These are phyloP conservation scores for Ogataea philodendri DNA, from an alignment of 805 yeast genomes.

Conservation along the genomic window DNA sequence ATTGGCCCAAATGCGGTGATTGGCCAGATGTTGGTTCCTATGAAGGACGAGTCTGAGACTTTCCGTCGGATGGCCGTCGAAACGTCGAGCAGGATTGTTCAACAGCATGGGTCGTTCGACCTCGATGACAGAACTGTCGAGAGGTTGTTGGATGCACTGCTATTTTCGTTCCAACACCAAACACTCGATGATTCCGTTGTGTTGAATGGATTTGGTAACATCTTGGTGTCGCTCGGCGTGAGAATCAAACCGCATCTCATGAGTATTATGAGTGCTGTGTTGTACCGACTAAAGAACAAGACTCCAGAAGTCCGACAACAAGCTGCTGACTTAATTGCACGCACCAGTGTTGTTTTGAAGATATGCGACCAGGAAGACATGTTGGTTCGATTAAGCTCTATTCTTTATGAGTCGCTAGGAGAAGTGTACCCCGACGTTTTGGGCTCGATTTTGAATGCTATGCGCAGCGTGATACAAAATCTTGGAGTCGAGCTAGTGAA, in stretches of 20 bases:
- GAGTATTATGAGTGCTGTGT: constrained; percentile 65
- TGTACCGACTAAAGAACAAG: constrained; percentile 72
- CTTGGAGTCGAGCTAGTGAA: constrained; percentile 60
- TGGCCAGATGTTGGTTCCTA: constrained; percentile 50
- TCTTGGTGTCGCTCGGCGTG: constrained; percentile 57
- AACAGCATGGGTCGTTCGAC: constrained; percentile 52
- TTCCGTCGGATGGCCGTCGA: constrained; percentile 77
- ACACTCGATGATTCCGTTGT: constrained; percentile 50
- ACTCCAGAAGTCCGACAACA: constrained; percentile 73
- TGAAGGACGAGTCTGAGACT: constrained; percentile 83
- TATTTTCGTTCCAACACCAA: constrained; percentile 82
- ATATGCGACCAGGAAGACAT: constrained; percentile 62
- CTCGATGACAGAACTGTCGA: constrained; percentile 59
- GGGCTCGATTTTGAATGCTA: constrained; percentile 77
- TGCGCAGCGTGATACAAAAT: constrained; percentile 58
- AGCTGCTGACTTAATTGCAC: constrained; percentile 73
- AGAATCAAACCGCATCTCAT: constrained; percentile 71
- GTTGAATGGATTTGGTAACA: constrained; percentile 61
- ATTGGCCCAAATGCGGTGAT: constrained; percentile 64
- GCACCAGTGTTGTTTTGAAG: constrained; percentile 64
- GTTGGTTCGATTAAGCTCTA: constrained; percentile 65
- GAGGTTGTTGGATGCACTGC: constrained; percentile 72
- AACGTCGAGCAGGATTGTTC: constrained; percentile 57
- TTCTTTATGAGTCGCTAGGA: constrained; percentile 87
- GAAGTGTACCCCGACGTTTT: constrained; percentile 93